phyloP scores from a whole-genome alignment of 495 filamentous ascomycete species.

The Chaetomium tenue region DNA sequence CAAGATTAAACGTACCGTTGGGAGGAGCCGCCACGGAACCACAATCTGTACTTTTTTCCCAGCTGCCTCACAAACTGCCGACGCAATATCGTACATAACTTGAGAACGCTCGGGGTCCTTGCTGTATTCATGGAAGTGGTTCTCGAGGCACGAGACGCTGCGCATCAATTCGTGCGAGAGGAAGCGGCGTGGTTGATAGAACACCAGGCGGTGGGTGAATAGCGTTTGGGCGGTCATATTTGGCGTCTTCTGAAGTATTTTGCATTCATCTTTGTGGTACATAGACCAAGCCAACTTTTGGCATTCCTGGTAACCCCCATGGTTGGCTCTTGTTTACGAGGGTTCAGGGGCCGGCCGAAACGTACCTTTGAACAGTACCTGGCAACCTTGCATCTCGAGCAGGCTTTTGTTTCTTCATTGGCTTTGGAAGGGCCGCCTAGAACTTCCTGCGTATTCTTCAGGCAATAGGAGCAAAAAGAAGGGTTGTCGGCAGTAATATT shows the following conservation, averaged over 20 bases:
- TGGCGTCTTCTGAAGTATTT: slow-evolving; percentile 18
- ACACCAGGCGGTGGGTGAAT: slow-evolving; percentile 23
- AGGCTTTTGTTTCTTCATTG: slow-evolving; percentile 46
- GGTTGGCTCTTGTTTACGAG: background rate
- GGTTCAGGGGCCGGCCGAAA: slow-evolving; percentile 4
- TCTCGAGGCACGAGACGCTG: slow-evolving; percentile 23
- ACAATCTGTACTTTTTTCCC: slow-evolving; percentile 16
- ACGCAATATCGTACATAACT: slow-evolving; percentile 23
- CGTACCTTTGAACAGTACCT: slow-evolving; percentile 65
- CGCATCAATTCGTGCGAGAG: slow-evolving; percentile 18
- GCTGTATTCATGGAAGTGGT: slow-evolving; percentile 24
- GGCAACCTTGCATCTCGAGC: slow-evolving; percentile 59
- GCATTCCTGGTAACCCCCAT: slow-evolving; percentile 16
- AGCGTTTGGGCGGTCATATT: slow-evolving; percentile 21
- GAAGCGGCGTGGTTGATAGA: slow-evolving; percentile 18
- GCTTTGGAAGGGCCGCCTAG: background rate
- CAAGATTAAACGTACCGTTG: slow-evolving; percentile 17
- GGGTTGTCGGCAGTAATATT: slow-evolving; percentile 12
- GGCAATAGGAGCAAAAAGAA: slow-evolving; percentile 27
- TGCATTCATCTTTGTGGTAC: slow-evolving; percentile 34
- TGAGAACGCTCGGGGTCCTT: slow-evolving; percentile 5
- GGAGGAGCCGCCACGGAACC: slow-evolving; percentile 26
- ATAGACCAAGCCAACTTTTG: slow-evolving; percentile 27
- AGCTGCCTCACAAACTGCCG: slow-evolving; percentile 15
- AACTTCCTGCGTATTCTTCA: slow-evolving; percentile 10